phyloP scores from a whole-genome alignment of 495 filamentous ascomycete genomes.

The Aspergillus hancockii region DNA sequence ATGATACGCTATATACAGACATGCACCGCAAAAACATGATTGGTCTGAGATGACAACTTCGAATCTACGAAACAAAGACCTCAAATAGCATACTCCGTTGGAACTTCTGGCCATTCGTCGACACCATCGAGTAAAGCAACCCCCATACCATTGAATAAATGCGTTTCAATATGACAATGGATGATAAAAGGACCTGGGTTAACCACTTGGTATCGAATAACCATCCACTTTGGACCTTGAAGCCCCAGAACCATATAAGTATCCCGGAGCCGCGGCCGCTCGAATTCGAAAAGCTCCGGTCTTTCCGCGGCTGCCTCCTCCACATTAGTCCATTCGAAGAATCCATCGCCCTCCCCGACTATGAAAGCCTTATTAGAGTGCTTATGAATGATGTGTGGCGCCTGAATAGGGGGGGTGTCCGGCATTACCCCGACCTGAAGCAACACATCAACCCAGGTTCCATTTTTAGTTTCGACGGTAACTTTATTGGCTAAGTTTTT shows the following conservation, averaged over 20 bases:
- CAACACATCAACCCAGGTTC: slow-evolving; percentile 61
- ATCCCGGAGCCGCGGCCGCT: slow-evolving; percentile 54
- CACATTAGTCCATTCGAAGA: slow-evolving; percentile 52
- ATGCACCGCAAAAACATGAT: background rate
- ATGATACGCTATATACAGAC: background rate
- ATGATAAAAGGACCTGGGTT: slow-evolving; percentile 53
- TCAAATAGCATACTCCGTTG: slow-evolving; percentile 16
- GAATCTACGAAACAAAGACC: background rate
- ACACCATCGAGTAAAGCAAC: slow-evolving; percentile 51
- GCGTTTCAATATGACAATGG: slow-evolving; percentile 56
- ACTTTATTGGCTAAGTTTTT: slow-evolving; percentile 15
- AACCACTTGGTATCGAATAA: slow-evolving; percentile 49
- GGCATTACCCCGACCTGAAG: slow-evolving; percentile 28
- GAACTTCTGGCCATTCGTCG: slow-evolving; percentile 45
- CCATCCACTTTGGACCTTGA: slow-evolving; percentile 42
- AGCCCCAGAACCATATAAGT: slow-evolving; percentile 27
- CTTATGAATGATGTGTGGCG: slow-evolving; percentile 62
- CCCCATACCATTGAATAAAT: slow-evolving; percentile 50
- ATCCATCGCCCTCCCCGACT: slow-evolving; percentile 51
- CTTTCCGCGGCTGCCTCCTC: slow-evolving; percentile 48
- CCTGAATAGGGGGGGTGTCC: slow-evolving; percentile 28
- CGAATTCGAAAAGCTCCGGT: slow-evolving; percentile 55
- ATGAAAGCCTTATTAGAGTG: slow-evolving; percentile 61
- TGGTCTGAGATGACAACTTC: background rate
- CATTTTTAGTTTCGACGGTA: slow-evolving; percentile 52